A percentile compares a stretch with the other conserved stretches of the same genome.
Evolutionary conservation across 2,329 filamentous ascomycete genomes (phyloP).

Genomic region (Lasiodiplodia theobromae): DNA sequence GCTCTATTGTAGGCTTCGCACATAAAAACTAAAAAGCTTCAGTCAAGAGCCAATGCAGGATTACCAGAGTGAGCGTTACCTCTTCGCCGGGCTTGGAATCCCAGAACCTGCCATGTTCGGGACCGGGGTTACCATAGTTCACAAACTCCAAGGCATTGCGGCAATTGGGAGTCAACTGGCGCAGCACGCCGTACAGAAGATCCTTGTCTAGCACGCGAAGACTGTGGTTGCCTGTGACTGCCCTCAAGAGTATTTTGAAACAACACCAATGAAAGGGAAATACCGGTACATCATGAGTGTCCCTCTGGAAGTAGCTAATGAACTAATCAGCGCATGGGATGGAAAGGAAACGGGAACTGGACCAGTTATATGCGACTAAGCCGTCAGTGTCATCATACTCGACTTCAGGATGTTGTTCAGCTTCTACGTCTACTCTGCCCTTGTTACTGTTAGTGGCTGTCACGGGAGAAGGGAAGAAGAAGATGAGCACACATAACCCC

Average conservation of each 20-base stretch:
- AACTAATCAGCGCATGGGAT: no score
- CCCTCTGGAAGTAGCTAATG: no score
- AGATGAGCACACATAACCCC: no score
- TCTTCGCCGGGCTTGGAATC: background rate
- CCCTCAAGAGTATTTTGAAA: background rate
- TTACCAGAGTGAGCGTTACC: background rate
- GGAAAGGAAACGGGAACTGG: no score
- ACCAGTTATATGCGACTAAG: no score
- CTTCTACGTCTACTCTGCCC: no score
- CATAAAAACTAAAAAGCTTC: background rate
- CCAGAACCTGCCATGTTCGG: background rate
- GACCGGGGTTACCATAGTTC: background rate
- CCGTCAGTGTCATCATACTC: no score
- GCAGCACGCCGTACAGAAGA: background rate
- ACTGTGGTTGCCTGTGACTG: background rate
- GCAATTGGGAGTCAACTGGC: background rate
- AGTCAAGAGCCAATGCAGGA: background rate
- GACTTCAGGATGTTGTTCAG: no score
- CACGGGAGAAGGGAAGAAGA: no score
- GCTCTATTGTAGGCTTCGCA: background rate
- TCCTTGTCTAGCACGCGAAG: background rate
- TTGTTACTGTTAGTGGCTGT: no score
- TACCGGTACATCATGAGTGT: background rate
- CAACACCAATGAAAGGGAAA: constrained; percentile 10
- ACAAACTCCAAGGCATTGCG: background rate